phyloP scores from a whole-genome alignment of 257 asterid species.

The Parsonsia alboflavescens region DNA sequence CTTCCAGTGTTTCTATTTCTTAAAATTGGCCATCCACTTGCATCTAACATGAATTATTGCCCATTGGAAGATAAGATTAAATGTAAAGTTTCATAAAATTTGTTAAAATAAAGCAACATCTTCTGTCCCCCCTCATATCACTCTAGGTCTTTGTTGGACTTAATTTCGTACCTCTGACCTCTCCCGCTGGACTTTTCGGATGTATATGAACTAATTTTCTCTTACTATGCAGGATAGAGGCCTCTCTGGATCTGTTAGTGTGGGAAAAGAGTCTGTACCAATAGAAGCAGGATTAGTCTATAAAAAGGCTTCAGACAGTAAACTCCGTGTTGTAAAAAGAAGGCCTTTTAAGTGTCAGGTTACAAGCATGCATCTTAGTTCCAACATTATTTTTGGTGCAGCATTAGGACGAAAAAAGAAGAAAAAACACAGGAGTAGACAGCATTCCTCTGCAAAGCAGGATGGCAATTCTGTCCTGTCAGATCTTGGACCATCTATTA shows the following conservation, averaged over 20 bases:
- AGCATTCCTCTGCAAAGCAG: slow-evolving; percentile 18
- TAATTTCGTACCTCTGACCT: slow-evolving; percentile 1
- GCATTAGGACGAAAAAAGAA: slow-evolving; percentile 41
- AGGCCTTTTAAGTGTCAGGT: slow-evolving; percentile 40
- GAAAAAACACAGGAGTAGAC: slow-evolving; percentile 37
- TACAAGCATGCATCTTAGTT: slow-evolving; percentile 43
- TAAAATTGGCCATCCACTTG: neutral
- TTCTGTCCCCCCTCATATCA: neutral
- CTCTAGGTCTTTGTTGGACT: neutral
- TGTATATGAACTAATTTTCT: neutral
- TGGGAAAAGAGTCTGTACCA: slow-evolving; percentile 15
- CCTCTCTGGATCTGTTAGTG: slow-evolving; percentile 20
- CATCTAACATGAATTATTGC: slow-evolving; percentile 7
- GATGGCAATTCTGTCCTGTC: slow-evolving; percentile 25
- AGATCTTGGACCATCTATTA: slow-evolving; percentile 37
- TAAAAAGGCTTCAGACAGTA: slow-evolving; percentile 22
- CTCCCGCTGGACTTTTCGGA: neutral
- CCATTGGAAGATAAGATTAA: neutral
- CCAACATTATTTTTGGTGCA: slow-evolving; percentile 51
- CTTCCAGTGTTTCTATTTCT: neutral
- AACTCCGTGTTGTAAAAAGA: slow-evolving; percentile 29
- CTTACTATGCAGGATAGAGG: slow-evolving; percentile 32
- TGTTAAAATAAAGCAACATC: neutral
- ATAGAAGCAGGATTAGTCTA: slow-evolving; percentile 11
- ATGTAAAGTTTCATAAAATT: too few species aligned